Evolutionary conservation across 2,329 filamentous ascomycete species (phyloP).

Genomic region (Metarhizium sp.): DNA sequence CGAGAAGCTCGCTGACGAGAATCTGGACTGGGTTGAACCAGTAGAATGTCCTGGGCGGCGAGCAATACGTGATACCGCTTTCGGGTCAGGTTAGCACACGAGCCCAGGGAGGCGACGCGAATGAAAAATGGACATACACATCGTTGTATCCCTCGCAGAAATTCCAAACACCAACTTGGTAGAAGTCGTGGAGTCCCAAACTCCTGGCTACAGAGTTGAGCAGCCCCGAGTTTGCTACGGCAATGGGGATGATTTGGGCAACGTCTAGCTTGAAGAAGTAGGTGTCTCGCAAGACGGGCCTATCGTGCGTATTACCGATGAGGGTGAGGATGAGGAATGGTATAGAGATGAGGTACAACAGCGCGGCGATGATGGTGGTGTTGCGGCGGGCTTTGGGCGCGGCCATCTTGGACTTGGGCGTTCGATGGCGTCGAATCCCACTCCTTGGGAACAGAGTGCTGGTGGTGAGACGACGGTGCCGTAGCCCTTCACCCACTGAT

Average conservation of each 20-base stretch:
- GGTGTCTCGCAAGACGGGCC: slow-evolving; percentile 53
- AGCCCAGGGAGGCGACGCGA: background rate
- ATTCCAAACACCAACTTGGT: slow-evolving; percentile 84
- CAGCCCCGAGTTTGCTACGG: slow-evolving; percentile 60
- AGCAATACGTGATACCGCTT: slow-evolving; percentile 69
- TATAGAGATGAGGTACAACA: slow-evolving; percentile 64
- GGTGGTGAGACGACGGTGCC: background rate
- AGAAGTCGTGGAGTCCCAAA: slow-evolving; percentile 86
- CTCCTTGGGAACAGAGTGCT: background rate
- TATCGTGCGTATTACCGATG: slow-evolving; percentile 62
- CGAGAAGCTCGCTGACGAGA: slow-evolving; percentile 67
- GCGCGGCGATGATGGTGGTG: slow-evolving; percentile 55
- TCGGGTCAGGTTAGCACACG: background rate
- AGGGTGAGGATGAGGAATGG: slow-evolving; percentile 73
- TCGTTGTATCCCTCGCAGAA: slow-evolving; percentile 80
- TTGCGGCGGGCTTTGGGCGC: slow-evolving; percentile 34
- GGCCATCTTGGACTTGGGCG: slow-evolving; percentile 10
- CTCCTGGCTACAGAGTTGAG: slow-evolving; percentile 84
- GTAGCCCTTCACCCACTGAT: background rate
- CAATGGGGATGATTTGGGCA: slow-evolving; percentile 67
- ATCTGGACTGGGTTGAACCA: slow-evolving; percentile 90
- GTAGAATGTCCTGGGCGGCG: slow-evolving; percentile 58
- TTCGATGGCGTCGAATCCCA: no score
- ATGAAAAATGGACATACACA: slow-evolving; percentile 30
- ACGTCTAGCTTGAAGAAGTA: slow-evolving; percentile 84